These are phyloP conservation scores for Colletotrichum tabaci DNA, from an alignment of 2,329 filamentous ascomycete species.

Conservation along the genomic window DNA sequence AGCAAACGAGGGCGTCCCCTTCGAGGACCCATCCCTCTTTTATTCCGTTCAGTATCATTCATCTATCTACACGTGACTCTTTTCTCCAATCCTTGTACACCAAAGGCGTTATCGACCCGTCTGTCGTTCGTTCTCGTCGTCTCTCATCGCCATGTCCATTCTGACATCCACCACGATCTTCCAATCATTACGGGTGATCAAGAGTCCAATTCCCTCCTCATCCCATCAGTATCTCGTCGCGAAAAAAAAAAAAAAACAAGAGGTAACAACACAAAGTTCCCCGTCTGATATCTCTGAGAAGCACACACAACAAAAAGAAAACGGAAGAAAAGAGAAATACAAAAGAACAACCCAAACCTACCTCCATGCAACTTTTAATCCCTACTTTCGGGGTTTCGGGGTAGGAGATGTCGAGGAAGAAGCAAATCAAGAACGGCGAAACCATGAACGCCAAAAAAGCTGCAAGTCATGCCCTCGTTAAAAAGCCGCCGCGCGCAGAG, in stretches of 20 bases:
- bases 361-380: conserved; percentile 17
- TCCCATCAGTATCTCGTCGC: background rate
- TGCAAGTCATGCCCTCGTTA: conserved; percentile 18
- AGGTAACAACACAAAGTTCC: background rate
- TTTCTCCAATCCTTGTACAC: conserved; percentile 9
- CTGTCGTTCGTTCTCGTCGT: background rate
- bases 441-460: conserved; percentile 34
- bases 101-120: background rate
- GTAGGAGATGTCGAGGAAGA: background rate
- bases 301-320: background rate
- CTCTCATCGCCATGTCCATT: background rate
- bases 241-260: background rate
- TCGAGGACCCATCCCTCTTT: background rate
- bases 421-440: background rate
- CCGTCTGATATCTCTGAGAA: conserved; percentile 17
- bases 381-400: background rate
- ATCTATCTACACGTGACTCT: conserved; percentile 26
- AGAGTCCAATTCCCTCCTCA: background rate
- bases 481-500: background rate
- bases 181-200: conserved; percentile 8
- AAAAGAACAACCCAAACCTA: conserved; percentile 13
- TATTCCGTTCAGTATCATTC: conserved; percentile 7
- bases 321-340: background rate
- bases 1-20: background rate
- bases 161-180: background rate